Evolutionary conservation across 306 rosid genomes (phyloP).

Genomic region (Gastrolobium bilobum): DNA sequence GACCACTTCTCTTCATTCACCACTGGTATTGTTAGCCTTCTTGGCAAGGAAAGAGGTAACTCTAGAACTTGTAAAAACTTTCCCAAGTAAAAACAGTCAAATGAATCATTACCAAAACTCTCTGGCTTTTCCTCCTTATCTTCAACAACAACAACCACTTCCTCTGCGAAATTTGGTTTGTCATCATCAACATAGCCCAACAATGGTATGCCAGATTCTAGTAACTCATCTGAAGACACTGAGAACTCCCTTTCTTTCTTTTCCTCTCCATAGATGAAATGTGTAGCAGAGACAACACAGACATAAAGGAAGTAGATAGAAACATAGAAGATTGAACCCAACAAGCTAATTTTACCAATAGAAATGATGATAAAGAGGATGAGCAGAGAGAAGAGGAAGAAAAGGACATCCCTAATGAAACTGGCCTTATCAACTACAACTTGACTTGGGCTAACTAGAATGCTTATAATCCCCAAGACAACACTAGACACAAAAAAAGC

Average conservation of each 20-base stretch:
- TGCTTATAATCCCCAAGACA: slow-evolving; percentile 76
- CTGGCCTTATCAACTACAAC: slow-evolving; percentile 58
- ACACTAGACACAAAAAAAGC: slow-evolving; percentile 71
- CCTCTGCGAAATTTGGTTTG: slow-evolving; percentile 32
- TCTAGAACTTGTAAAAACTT: slow-evolving; percentile 53
- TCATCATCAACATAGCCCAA: slow-evolving; percentile 59
- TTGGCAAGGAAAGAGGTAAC: slow-evolving; percentile 79
- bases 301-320: slow-evolving; percentile 76
- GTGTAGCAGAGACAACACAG: slow-evolving; percentile 65
- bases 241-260: slow-evolving; percentile 10
- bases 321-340: slow-evolving; percentile 69
- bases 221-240: slow-evolving; percentile 35
- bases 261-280: slow-evolving; percentile 47
- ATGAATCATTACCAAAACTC: neutral
- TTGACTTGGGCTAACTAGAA: slow-evolving; percentile 50
- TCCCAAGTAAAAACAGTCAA: slow-evolving; percentile 20
- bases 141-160: slow-evolving; percentile 25
- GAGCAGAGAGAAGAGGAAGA: slow-evolving; percentile 68
- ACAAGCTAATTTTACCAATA: slow-evolving; percentile 61
- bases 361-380: slow-evolving; percentile 63
- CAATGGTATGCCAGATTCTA: slow-evolving; percentile 53
- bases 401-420: slow-evolving; percentile 70
- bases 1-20: slow-evolving; percentile 83
- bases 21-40: slow-evolving; percentile 79
- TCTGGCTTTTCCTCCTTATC: slow-evolving; percentile 20